Evolutionary conservation across 768 basidiomycete species (phyloP), one percentile per base, ranked within the genome.

Genomic region (Auricularia heimuer): DNA sequence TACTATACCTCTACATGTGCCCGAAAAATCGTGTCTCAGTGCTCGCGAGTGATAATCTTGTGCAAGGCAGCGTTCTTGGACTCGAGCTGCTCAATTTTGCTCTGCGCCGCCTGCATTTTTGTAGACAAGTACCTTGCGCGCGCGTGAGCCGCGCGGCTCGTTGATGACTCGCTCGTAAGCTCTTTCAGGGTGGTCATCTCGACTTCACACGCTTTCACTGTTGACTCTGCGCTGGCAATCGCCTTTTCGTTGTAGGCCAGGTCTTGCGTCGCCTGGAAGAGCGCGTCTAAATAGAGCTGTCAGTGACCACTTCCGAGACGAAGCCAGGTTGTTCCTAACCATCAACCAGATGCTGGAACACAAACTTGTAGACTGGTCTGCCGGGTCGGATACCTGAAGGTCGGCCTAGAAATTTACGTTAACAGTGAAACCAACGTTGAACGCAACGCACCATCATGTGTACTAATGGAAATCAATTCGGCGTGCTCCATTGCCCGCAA

Each of bases 351-450:
- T 85, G 81, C 69, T 91, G 82, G 73, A 97, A 99, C 3, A 92
- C 92, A 70, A 85, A 89, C 75, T 83, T 83, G 71, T 90, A 89
- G 0, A 98, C 86, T 0, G 97, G 97, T 74, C 89, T 94, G 35
- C 97, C 97, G 1, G 97, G 92, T 56, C 84, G 82, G 69, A 98
- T 90, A 2, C 80, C 82, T 1, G 92, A 86, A 1, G 95, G 91
- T 16, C 92, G 87, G 36, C 94, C 94, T 90, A 68, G 14, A 36
- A 24, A 7, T 34, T 39, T 21, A 65, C 35, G 33, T 61, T 42
- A 4, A 51, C 21, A 34, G 44, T 7, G 47, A 12, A 12, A 14
- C 21, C 0, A 54, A 14, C 24, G 7, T 7, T 6, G 29, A 44
- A 54, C 29, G 34, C 4, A 10, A 68, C 76, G 37, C 37, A 88